phyloP scores from a whole-genome alignment of 805 yeast species.

The Cyberlindnera veronae region DNA sequence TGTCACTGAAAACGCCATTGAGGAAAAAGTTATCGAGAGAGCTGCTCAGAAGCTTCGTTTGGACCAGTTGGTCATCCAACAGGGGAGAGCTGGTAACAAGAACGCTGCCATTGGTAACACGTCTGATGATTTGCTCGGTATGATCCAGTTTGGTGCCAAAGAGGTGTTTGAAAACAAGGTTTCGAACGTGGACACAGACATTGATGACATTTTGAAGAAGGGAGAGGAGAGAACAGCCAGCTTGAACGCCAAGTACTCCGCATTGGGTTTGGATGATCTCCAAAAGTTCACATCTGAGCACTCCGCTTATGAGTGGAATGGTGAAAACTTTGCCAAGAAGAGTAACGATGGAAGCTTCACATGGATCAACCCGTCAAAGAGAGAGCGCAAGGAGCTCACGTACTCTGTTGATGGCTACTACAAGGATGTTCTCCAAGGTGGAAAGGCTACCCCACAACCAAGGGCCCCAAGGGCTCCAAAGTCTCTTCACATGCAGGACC shows the following conservation, averaged over 20 bases:
- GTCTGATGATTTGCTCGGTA: slow-evolving; percentile 83
- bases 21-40: slow-evolving; percentile 91
- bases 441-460: slow-evolving; percentile 38
- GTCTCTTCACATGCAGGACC: slow-evolving; percentile 60
- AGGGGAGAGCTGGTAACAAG: slow-evolving; percentile 62
- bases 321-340: slow-evolving; percentile 55
- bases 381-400: slow-evolving; percentile 76
- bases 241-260: slow-evolving; percentile 76
- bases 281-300: slow-evolving; percentile 88
- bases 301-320: slow-evolving; percentile 96
- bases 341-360: slow-evolving; percentile 39
- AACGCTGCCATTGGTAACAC: slow-evolving; percentile 51
- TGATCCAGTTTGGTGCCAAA: slow-evolving; percentile 97
- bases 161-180: slow-evolving; percentile 64
- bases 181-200: slow-evolving; percentile 50
- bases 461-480: slow-evolving; percentile 60
- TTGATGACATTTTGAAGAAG: slow-evolving; percentile 73
- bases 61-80: slow-evolving; percentile 95
- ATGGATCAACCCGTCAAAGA: slow-evolving; percentile 73
- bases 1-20: slow-evolving; percentile 94
- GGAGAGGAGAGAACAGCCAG: slow-evolving; percentile 82
- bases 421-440: slow-evolving; percentile 54
- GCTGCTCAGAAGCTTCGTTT: slow-evolving; percentile 92
- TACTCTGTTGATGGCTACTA: slow-evolving; percentile 76
- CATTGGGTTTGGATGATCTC: slow-evolving; percentile 87